phyloP scores from a whole-genome alignment of 768 basidiomycete genomes.

The Amanita pseudoporphyria region DNA sequence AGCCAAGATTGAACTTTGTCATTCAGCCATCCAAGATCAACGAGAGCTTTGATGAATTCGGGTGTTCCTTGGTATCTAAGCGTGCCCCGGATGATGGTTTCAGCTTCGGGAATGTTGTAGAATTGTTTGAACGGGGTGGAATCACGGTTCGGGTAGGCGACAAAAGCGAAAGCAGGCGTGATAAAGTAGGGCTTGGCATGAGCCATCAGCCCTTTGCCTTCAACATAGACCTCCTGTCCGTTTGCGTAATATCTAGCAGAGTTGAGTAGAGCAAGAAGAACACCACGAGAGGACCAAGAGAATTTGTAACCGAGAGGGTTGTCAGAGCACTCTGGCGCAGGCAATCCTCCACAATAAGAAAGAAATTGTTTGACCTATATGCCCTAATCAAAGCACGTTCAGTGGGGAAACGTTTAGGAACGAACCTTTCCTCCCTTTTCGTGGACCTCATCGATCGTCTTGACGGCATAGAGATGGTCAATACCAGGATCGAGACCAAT shows the following conservation, averaged over 20 bases:
- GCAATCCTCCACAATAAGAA: constrained; percentile 94
- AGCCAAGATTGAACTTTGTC: constrained; percentile 72
- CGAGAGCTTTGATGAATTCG: constrained; percentile 82
- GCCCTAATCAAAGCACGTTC: not conserved
- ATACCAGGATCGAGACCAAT: constrained; percentile 96
- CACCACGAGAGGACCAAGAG: constrained; percentile 96
- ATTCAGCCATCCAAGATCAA: constrained; percentile 82
- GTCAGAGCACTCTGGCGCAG: constrained; percentile 80
- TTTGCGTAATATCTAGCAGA: constrained; percentile 69
- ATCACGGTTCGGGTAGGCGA: constrained; percentile 95
- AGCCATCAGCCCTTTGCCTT: constrained; percentile 81
- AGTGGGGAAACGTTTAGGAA: not conserved
- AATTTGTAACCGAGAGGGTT: constrained; percentile 99
- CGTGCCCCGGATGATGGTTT: constrained; percentile 89
- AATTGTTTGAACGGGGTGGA: constrained; percentile 84
- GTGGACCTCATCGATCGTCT: constrained; percentile 91
- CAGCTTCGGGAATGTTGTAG: constrained; percentile 89
- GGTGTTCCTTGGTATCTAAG: constrained; percentile 96
- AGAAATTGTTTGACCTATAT: constrained; percentile 78
- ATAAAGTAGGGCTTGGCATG: constrained; percentile 92
- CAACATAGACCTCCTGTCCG: constrained; percentile 54
- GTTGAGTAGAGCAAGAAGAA: constrained; percentile 91
- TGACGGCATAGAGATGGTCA: constrained; percentile 89
- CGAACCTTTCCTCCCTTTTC: constrained; percentile 86
- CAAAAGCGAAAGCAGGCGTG: constrained; percentile 91